phyloP scores from a whole-genome alignment of 345 rosid genomes.

The Salix purpurea region DNA sequence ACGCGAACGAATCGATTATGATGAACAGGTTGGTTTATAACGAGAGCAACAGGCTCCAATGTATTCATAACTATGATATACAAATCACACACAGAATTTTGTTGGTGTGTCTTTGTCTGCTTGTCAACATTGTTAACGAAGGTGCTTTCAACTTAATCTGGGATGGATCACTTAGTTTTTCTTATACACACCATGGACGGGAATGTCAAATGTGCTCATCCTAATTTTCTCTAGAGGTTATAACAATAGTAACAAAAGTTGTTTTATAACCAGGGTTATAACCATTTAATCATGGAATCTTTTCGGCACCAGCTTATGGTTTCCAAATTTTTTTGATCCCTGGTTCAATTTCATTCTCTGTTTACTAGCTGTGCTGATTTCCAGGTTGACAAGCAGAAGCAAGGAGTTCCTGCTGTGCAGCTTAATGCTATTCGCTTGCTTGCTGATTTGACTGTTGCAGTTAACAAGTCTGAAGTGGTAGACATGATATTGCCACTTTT shows the following conservation, averaged over 20 bases:
- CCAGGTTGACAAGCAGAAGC: constrained; percentile 84
- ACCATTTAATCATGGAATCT: neutral
- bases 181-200: neutral
- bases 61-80: neutral
- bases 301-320: neutral
- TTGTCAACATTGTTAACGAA: neutral
- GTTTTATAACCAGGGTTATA: constrained; percentile 6
- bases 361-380: constrained; percentile 22
- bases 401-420: constrained; percentile 67
- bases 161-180: neutral
- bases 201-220: constrained; percentile 5
- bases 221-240: neutral
- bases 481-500: constrained; percentile 97
- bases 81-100: neutral
- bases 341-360: neutral
- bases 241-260: neutral
- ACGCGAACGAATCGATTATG: constrained; percentile 87
- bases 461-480: constrained; percentile 87
- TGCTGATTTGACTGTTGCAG: constrained; percentile 89
- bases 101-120: neutral
- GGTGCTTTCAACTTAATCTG: neutral
- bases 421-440: constrained; percentile 84
- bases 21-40: constrained; percentile 64
- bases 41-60: neutral
- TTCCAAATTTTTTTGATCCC: neutral